Evolutionary conservation across 495 filamentous ascomycete genomes (phyloP), one percentile per base, ranked within the genome.

Genomic region (Lichina pygmaea): DNA sequence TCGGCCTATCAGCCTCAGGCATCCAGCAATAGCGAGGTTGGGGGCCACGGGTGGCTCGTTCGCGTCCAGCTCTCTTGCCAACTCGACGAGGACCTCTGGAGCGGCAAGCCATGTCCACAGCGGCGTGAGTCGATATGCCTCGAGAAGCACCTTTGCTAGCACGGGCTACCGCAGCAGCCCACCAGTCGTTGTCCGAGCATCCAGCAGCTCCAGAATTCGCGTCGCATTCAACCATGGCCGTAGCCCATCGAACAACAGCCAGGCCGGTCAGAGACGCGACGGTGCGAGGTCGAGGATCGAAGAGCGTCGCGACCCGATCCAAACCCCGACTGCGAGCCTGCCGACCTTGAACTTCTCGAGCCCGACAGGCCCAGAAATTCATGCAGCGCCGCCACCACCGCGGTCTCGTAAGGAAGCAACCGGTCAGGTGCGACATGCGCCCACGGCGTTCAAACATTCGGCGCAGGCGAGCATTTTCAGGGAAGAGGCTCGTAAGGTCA

Each of bases 401-500:
- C 10, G 54, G 31, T 55, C 47, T 5, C 54, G 45, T 44, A 63
- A 61, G 47, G 51, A 54, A 37, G 49, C 48, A 43, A 3, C 34
- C 24, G 34, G 41, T 5, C 41, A 43, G 9, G 46, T 53, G 24
- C 44, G 49, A 10, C 47, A 48, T 9, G 49, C 49, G 13, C 42
- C 58, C 37, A 48, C 62, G 31, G 50, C 58, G 15, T 60, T 60
- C 10, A 72, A 62, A 45, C 48, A 62, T 6, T 55, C 61, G 3
- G 62, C 59, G 16, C 57, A 57, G 1, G 65, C 62, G 33, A 60
- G 68, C 24, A 59, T 65, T n/a, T 73, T 72, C 59, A 66, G 60
- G 44, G 71, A 68, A 41, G 75, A 78, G 46, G 66, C 72, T 30
- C 60, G 75, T 8, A 70, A 75, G 50, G 70, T 75, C n/a, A 78